These are phyloP conservation scores for Aspergillus melleus DNA, from an alignment of 2,329 filamentous ascomycete species.

Conservation along the genomic window DNA sequence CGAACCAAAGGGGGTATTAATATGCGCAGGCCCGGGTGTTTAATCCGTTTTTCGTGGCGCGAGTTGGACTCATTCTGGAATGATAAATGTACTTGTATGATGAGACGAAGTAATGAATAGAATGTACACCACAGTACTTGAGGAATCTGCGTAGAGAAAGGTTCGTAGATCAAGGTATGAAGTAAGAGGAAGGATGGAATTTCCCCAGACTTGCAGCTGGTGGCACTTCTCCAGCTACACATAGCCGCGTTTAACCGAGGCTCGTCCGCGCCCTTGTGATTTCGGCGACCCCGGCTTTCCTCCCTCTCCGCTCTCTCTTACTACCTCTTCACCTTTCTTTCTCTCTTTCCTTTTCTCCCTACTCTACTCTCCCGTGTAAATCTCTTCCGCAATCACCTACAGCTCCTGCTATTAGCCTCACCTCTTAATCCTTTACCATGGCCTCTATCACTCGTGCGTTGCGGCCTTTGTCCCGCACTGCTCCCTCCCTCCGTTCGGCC, in stretches of 20 bases:
- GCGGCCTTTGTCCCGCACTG: conserved; percentile 46
- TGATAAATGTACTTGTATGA: not conserved
- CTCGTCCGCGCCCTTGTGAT: conserved; percentile 11
- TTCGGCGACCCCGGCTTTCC: conserved; percentile 3
- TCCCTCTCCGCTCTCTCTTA: conserved; percentile 7
- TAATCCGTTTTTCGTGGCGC: not conserved
- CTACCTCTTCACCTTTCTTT: not conserved
- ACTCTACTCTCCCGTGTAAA: not conserved
- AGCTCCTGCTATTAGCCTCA: not conserved
- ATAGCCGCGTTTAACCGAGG: conserved; percentile 23
- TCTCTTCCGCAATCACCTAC: not conserved
- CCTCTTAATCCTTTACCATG: conserved; percentile 36
- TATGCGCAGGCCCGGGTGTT: conserved; percentile 25
- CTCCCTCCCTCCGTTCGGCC: conserved; percentile 39
- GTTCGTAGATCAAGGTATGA: too few species aligned
- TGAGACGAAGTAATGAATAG: too few species aligned
- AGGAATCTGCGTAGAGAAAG: too few species aligned
- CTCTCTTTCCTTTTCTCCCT: conserved; percentile 12
- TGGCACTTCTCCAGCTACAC: too few species aligned
- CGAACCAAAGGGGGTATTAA: conserved; percentile 46
- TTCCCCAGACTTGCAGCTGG: too few species aligned
- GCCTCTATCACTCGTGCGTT: conserved; percentile 49
- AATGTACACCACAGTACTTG: too few species aligned
- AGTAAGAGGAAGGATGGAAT: too few species aligned
- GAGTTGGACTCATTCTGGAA: not conserved